Conservation (phyloP, 2,329 filamentous ascomycete species). For the Aaosphaeria arxii region DNA sequence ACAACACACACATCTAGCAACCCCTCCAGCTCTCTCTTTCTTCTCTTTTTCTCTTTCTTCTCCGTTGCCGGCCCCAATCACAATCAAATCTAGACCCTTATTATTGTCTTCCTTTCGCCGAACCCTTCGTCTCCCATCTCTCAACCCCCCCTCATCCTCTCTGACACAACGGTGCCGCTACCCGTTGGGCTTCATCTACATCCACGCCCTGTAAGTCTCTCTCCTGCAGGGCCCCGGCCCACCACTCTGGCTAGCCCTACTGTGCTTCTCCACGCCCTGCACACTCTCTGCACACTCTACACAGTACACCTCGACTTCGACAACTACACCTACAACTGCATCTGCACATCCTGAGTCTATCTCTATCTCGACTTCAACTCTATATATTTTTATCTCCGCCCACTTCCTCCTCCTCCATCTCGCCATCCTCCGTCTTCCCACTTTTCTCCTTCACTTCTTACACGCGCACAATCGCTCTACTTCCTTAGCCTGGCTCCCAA, state of each 20-base stretch:
- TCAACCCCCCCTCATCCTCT: conserved; percentile 5
- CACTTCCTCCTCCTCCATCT: conserved; percentile 7
- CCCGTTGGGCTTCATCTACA: conserved; percentile 34
- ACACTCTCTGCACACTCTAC: not conserved
- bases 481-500: conserved; percentile 17
- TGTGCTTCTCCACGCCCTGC: not conserved
- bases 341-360: conserved; percentile 11
- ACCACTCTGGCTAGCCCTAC: conserved; percentile 4
- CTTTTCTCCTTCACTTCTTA: conserved; percentile 8
- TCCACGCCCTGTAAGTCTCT: conserved; percentile 38
- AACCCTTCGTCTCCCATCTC: too few species aligned
- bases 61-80: conserved; percentile 7
- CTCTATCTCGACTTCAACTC: conserved; percentile 6
- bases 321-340: not conserved
- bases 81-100: not conserved
- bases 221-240: conserved; percentile 17
- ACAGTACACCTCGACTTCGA: not conserved
- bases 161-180: conserved; percentile 18
- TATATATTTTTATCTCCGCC: conserved; percentile 1
- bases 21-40: conserved; percentile 6
- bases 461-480: conserved; percentile 7
- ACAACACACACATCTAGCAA: too few species aligned
- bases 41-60: conserved; percentile 26
- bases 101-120: too few species aligned
- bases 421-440: conserved; percentile 10